phyloP scores from a whole-genome alignment of 2,329 filamentous ascomycete species.

The Lojkania enalia region DNA sequence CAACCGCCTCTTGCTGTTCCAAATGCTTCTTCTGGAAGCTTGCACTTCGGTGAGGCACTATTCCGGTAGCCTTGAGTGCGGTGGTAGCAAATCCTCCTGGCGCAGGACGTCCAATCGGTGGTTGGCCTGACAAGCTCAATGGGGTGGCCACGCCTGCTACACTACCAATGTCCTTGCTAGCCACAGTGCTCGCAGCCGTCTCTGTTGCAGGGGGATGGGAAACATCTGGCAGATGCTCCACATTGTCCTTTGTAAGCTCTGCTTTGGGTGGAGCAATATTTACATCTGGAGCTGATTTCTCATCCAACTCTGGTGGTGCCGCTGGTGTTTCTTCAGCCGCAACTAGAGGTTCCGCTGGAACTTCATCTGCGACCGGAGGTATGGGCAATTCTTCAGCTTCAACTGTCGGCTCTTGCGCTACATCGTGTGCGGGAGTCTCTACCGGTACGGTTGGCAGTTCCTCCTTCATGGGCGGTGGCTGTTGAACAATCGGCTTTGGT shows the following conservation, averaged over 20 bases:
- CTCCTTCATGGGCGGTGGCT: slow-evolving; percentile 43
- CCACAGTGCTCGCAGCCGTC: slow-evolving; percentile 85
- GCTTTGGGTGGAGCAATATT: slow-evolving; percentile 71
- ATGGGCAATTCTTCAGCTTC: slow-evolving; percentile 47
- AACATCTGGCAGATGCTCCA: slow-evolving; percentile 84
- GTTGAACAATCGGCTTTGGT: slow-evolving; percentile 41
- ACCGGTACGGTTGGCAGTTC: slow-evolving; percentile 36
- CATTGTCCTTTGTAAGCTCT: slow-evolving; percentile 86
- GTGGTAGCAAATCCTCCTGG: slow-evolving; percentile 78
- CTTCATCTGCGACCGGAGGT: slow-evolving; percentile 43
- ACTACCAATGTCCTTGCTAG: slow-evolving; percentile 74
- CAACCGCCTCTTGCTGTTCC: slow-evolving; percentile 95
- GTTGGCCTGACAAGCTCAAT: slow-evolving; percentile 54
- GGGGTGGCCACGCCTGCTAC: slow-evolving; percentile 59
- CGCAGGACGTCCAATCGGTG: slow-evolving; percentile 63
- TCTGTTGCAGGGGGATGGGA: slow-evolving; percentile 77
- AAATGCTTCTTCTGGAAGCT: slow-evolving; percentile 85
- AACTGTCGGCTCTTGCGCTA: slow-evolving; percentile 41
- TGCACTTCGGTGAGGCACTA: slow-evolving; percentile 66
- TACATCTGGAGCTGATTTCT: slow-evolving; percentile 56
- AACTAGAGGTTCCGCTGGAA: slow-evolving; percentile 36
- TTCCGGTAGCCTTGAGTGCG: slow-evolving; percentile 76
- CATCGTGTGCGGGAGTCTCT: slow-evolving; percentile 46
- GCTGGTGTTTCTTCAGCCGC: slow-evolving; percentile 31
- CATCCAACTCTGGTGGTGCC: slow-evolving; percentile 43